These are phyloP conservation scores for Raffaelea arxii DNA, from an alignment of 2,329 filamentous ascomycete species.

Conservation along the genomic window DNA sequence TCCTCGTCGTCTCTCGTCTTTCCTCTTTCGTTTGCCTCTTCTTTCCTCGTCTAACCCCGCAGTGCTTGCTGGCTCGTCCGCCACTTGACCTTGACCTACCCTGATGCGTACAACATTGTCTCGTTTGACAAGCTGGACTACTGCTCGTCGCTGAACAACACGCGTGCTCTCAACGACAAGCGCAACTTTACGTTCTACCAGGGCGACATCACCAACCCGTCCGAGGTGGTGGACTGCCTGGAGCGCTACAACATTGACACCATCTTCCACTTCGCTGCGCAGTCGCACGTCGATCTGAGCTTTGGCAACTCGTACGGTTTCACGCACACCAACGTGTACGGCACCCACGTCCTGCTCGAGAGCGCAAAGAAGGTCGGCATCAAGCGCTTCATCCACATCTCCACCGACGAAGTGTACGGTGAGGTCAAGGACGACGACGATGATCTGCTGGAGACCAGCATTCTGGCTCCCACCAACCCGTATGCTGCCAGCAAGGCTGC, in stretches of 20 bases:
- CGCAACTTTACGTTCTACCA: conserved; percentile 72
- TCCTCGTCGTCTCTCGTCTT: background rate
- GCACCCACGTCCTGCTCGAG: conserved; percentile 75
- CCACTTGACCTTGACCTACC: conserved; percentile 66
- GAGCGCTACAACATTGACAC: conserved; percentile 66
- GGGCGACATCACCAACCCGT: conserved; percentile 65
- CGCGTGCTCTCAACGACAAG: conserved; percentile 53
- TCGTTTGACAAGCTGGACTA: conserved; percentile 83
- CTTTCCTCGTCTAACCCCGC: conserved; percentile 6
- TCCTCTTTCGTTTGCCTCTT: background rate
- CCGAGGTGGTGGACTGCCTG: conserved; percentile 61
- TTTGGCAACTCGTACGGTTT: conserved; percentile 78
- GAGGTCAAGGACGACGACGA: conserved; percentile 65
- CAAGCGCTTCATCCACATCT: conserved; percentile 69
- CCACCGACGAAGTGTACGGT: conserved; percentile 79
- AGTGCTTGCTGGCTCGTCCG: conserved; percentile 78
- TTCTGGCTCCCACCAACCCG: conserved; percentile 71
- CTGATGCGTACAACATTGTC: conserved; percentile 64
- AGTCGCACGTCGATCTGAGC: conserved; percentile 73
- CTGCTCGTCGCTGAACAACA: conserved; percentile 73
- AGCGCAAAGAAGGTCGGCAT: conserved; percentile 63
- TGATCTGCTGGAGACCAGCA: conserved; percentile 62
- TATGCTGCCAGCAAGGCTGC: conserved; percentile 75
- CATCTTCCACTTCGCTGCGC: conserved; percentile 77
- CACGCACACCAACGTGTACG: conserved; percentile 72